Evolutionary conservation across 176 grass and related monocot genomes (phyloP), one percentile per base, ranked within the genome.

Genomic region (Eleusine indica): DNA sequence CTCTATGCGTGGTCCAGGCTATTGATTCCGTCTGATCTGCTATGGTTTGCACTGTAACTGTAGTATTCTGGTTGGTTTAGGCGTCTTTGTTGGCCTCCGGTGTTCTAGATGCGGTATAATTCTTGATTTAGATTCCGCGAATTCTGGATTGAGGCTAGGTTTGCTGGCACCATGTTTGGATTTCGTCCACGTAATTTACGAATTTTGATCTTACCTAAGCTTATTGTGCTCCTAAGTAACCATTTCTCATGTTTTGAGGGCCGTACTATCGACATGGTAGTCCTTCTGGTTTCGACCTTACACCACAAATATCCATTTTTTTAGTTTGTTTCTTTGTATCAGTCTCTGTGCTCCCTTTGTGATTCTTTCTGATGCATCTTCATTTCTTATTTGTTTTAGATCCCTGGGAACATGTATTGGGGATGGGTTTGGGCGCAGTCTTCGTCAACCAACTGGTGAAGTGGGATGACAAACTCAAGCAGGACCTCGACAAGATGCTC

Each of bases 371-470:
- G 44, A 62, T 62, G 19, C 52, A 2, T 70, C 87, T 39, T 29
- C 15, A 29, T 68, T 41, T 82, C 35, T 56, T 10, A 18, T 28
- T 69, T 48, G 43, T 42, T 77, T 39, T 49, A 99, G 96, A 99
- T 94, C 96, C 96, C 7, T 99, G 96, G 93, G 96, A 96, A 83
- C 93, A 99, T 92, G 91, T 91, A 4, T 56, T 96, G 80, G 96
- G 96, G 8, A 99, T 96, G 83, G 96, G 96, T 32, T 43, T 96
- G 0, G 96, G 93, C 14, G 93, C 28, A 0, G 89, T 99, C 21
- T 99, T 96, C 73, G 89, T 94, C 15, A 95, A 89, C 87, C 93
- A 95, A 78, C 87, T 99, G 12, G 96, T 96, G 51, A 96, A 92
- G 77, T 99, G 84, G 79, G 96, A 99, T 68, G 96, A 89, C 19